Percentiles rank a stretch among this genome's conserved stretches.
phyloP scores from a whole-genome alignment of 2,329 filamentous ascomycete species.

The Colletotrichum incanum region DNA sequence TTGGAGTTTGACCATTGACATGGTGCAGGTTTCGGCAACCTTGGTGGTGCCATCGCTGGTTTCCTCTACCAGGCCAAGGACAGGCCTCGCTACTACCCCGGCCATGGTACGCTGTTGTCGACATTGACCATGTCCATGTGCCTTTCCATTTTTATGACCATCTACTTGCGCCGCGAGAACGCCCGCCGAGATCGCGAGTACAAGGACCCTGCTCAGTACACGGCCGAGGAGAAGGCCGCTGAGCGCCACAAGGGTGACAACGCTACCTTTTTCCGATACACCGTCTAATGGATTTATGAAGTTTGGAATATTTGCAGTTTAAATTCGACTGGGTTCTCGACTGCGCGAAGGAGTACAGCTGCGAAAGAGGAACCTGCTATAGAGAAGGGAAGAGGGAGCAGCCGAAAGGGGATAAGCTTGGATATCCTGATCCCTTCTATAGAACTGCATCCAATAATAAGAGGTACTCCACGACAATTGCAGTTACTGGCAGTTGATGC shows the following conservation, averaged over 20 bases:
- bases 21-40: conserved; percentile 70
- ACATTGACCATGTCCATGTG: conserved; percentile 63
- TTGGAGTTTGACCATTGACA: neutral
- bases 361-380: neutral
- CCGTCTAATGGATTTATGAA: conserved; percentile 53
- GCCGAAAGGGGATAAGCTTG: neutral
- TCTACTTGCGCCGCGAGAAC: conserved; percentile 72
- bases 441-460: neutral
- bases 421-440: neutral
- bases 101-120: conserved; percentile 80
- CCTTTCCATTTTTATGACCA: conserved; percentile 69
- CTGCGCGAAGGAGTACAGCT: neutral
- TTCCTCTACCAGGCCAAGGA: conserved; percentile 64
- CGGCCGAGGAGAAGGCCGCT: conserved; percentile 65
- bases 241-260: conserved; percentile 71
- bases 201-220: conserved; percentile 66
- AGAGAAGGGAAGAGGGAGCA: neutral
- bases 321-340: neutral
- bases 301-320: neutral
- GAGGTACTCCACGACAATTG: neutral
- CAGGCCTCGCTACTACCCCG: conserved; percentile 77
- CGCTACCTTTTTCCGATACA: conserved; percentile 71
- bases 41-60: conserved; percentile 64
- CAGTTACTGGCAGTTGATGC: too few relatives aligned
- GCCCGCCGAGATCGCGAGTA: conserved; percentile 64